Percentiles rank a stretch among this genome's conserved stretches.
Evolutionary conservation across 805 yeast genomes (phyloP).

Genomic region (Wickerhamomyces silvicola): DNA sequence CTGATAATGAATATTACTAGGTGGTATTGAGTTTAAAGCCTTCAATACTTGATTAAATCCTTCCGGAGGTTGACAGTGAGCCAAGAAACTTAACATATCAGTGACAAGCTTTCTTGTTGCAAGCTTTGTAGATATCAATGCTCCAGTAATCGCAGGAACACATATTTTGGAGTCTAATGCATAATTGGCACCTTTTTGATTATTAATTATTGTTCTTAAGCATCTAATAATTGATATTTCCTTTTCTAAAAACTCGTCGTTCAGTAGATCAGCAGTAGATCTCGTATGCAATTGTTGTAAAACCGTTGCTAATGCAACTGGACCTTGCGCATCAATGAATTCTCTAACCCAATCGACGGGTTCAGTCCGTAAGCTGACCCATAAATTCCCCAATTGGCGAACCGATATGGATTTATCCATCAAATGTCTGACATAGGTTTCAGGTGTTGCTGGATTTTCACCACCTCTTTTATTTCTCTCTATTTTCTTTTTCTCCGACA

Average conservation of each 20-base stretch:
- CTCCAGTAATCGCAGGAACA: conserved; percentile 60
- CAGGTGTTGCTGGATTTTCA: conserved; percentile 42
- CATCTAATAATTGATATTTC: conserved; percentile 77
- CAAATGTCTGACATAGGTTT: conserved; percentile 66
- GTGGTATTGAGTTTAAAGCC: conserved; percentile 21
- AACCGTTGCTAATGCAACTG: conserved; percentile 63
- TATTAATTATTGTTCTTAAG: conserved; percentile 65
- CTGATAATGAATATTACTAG: conserved; percentile 25
- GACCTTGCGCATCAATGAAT: conserved; percentile 79
- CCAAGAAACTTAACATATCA: conserved; percentile 59
- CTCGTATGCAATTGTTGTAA: conserved; percentile 44
- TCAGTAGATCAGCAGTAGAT: conserved; percentile 22
- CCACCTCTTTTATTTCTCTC: conserved; percentile 28
- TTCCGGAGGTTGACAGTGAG: conserved; percentile 36
- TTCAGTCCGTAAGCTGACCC: conserved; percentile 91
- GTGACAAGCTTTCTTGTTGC: conserved; percentile 75
- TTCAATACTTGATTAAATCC: conserved; percentile 54
- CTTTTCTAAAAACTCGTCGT: conserved; percentile 48
- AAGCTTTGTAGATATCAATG: conserved; percentile 67
- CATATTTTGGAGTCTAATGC: conserved; percentile 39
- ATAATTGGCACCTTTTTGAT: conserved; percentile 53
- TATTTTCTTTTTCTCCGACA: conserved; percentile 63
- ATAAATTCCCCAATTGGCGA: conserved; percentile 70
- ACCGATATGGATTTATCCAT: conserved; percentile 63
- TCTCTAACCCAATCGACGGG: conserved; percentile 74